A percentile compares a stretch with the other conserved stretches of the same genome.
Conservation (phyloP, 2,329 filamentous ascomycete genomes). For the Botryotinia globosa region DNA sequence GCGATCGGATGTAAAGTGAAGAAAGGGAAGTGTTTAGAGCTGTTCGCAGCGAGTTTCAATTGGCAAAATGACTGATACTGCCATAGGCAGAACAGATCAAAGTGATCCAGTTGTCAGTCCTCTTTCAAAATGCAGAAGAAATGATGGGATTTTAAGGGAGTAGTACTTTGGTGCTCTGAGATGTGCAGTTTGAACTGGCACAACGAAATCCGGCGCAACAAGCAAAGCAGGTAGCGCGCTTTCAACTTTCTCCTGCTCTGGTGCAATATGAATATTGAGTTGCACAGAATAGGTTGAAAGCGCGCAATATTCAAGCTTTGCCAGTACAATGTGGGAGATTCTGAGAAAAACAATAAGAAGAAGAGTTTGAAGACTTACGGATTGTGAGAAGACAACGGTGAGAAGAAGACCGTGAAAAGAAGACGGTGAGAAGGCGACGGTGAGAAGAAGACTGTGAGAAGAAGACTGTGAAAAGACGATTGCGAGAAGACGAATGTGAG, state of each 20-base stretch:
- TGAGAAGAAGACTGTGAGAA: not conserved
- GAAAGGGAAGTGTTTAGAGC: not conserved
- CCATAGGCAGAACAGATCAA: not conserved
- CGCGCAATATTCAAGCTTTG: not conserved
- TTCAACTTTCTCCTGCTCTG: not conserved
- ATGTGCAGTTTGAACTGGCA: not conserved
- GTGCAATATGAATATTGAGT: not conserved
- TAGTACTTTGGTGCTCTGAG: not conserved
- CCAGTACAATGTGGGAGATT: not conserved
- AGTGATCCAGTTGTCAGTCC: no score
- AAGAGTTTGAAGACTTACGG: not conserved
- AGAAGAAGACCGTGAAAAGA: not conserved
- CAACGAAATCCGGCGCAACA: not conserved
- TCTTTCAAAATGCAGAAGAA: not conserved
- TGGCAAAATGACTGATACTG: not conserved
- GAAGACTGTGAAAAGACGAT: not conserved
- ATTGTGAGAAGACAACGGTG: not conserved
- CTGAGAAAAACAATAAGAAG: not conserved
- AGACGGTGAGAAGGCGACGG: not conserved
- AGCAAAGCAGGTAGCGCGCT: not conserved
- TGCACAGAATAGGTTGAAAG: not conserved
- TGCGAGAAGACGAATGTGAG: not conserved
- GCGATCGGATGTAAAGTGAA: not conserved
- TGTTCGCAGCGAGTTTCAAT: no score
- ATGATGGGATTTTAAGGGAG: not conserved